Evolutionary conservation across 495 filamentous ascomycete genomes (phyloP).

Genomic region (Neurospora pannonica): DNA sequence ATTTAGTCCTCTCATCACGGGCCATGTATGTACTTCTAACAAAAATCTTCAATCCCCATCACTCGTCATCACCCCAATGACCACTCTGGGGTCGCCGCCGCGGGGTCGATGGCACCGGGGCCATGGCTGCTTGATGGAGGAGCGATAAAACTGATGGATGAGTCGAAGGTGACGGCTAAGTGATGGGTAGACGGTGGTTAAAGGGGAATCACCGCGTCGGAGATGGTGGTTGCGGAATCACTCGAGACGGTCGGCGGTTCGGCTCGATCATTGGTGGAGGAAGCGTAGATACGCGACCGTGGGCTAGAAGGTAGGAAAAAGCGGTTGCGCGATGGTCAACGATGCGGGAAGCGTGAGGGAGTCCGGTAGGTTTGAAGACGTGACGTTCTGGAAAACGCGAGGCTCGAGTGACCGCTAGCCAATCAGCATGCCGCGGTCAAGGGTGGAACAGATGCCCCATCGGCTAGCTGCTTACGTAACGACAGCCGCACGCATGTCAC

Average conservation of each 20-base stretch:
- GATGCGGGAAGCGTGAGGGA: slow-evolving; percentile 13
- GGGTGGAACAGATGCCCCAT: slow-evolving; percentile 1
- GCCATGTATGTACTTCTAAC: too few relatives aligned
- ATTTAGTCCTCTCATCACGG: too few relatives aligned
- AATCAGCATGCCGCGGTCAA: slow-evolving; percentile 1
- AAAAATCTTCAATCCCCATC: too few relatives aligned
- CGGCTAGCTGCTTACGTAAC: slow-evolving; percentile 12
- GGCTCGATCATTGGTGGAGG: slow-evolving; percentile 10
- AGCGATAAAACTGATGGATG: background rate
- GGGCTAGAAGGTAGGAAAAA: slow-evolving; percentile 7
- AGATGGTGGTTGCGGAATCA: slow-evolving; percentile 14
- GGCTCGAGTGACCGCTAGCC: slow-evolving; percentile 4
- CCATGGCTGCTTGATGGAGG: slow-evolving; percentile 23
- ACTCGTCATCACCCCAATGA: too few relatives aligned
- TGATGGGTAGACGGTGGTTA: background rate
- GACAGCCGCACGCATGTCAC: slow-evolving; percentile 1
- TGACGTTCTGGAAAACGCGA: slow-evolving; percentile 29
- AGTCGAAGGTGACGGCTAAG: slow-evolving; percentile 2
- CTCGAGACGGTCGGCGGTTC: slow-evolving; percentile 6
- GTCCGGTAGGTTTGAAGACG: slow-evolving; percentile 16
- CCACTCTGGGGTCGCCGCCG: slow-evolving; percentile 23
- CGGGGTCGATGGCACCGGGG: slow-evolving; percentile 33
- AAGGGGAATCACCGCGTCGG: slow-evolving; percentile 6
- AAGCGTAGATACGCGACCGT: slow-evolving; percentile 10
- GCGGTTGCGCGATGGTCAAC: slow-evolving; percentile 12